phyloP scores from a whole-genome alignment of 768 basidiomycete genomes.

The Amanita jacksonii region DNA sequence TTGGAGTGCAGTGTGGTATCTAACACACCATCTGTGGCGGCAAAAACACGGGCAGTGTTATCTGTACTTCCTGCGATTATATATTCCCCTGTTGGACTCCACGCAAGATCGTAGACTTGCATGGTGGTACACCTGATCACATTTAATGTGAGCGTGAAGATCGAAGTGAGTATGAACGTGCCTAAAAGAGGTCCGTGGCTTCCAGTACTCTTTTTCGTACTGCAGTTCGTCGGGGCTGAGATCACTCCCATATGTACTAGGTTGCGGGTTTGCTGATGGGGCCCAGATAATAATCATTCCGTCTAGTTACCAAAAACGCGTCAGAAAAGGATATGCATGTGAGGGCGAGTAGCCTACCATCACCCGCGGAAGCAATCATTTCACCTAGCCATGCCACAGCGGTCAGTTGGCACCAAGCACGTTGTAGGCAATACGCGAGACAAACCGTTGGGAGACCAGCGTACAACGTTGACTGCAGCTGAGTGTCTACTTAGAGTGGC shows the following conservation, averaged over 20 bases:
- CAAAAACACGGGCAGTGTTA: conserved; percentile 83
- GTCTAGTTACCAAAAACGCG: conserved; percentile 38
- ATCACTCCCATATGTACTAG: conserved; percentile 76
- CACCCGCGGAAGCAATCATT: conserved; percentile 91
- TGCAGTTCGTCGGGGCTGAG: conserved; percentile 67
- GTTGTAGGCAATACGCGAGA: conserved; percentile 2
- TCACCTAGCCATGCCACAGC: conserved; percentile 47
- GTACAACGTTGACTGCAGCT: conserved; percentile 90
- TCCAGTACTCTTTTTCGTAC: conserved; percentile 94
- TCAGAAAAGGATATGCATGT: conserved; percentile 10
- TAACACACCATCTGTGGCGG: conserved; percentile 53
- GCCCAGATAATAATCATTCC: conserved; percentile 98
- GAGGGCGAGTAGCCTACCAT: conserved; percentile 50
- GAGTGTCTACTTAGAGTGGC: conserved; percentile 90
- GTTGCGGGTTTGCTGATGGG: conserved; percentile 62
- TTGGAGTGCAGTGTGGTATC: neutral
- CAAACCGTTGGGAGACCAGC: conserved; percentile 89
- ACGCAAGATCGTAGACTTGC: conserved; percentile 97
- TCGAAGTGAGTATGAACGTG: conserved; percentile 19
- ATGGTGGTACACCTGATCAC: conserved; percentile 74
- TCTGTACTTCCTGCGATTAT: conserved; percentile 96
- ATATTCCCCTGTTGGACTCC: conserved; percentile 93
- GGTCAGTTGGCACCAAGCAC: neutral
- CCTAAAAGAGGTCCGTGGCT: conserved; percentile 78
- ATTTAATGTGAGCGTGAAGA: neutral